Evolutionary conservation across 2,329 filamentous ascomycete genomes (phyloP).

Genomic region (Calonectria ilicicola): DNA sequence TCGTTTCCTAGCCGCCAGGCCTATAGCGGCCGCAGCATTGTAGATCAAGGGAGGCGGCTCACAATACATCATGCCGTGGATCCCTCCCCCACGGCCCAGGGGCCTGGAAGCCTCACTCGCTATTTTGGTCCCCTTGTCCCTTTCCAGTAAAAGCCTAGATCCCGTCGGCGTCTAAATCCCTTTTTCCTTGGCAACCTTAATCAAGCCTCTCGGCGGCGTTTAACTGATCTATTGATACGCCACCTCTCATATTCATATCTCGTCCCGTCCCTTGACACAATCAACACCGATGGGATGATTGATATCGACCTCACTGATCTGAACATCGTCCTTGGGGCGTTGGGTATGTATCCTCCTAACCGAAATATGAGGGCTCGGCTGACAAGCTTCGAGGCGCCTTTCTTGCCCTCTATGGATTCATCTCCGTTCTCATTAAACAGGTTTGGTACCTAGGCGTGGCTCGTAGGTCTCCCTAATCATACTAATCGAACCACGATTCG

Average conservation of each 20-base stretch:
- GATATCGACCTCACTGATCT: constrained; percentile 13
- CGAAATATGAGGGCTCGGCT: not conserved
- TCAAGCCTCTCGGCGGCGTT: not conserved
- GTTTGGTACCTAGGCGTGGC: constrained; percentile 67
- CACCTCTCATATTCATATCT: not conserved
- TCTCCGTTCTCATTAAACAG: constrained; percentile 65
- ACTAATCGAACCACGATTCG: too few relatives aligned
- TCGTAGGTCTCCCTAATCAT: constrained; percentile 48
- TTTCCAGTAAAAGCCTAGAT: not conserved
- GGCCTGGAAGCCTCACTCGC: not conserved
- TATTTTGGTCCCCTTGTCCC: not conserved
- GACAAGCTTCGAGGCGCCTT: constrained; percentile 53
- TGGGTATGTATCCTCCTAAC: not conserved
- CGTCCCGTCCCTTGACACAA: not conserved
- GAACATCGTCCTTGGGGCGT: constrained; percentile 23
- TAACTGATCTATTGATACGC: not conserved
- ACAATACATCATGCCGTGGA: not conserved
- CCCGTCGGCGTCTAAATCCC: not conserved
- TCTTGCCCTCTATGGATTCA: constrained; percentile 60
- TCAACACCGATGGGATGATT: constrained; percentile 13
- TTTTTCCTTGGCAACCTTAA: not conserved
- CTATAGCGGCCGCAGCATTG: not conserved
- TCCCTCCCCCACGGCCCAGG: not conserved
- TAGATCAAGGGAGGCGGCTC: constrained; percentile 6
- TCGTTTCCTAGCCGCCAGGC: not conserved